phyloP scores from a whole-genome alignment of 169 alveolate species.

The Eimeria acervulina region DNA sequence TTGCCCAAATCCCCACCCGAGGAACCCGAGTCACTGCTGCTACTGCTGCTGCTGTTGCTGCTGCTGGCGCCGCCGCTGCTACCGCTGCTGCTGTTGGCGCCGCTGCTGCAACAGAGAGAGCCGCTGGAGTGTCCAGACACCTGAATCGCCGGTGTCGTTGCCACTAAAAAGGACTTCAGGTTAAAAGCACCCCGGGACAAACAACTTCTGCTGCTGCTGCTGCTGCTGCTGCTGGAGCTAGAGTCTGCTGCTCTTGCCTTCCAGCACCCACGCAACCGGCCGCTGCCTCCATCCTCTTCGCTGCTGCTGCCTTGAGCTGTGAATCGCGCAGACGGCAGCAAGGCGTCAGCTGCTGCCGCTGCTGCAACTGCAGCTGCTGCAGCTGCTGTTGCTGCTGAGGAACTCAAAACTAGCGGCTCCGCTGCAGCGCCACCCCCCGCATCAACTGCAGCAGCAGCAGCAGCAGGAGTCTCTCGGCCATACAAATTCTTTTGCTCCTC shows the following conservation, averaged over 20 bases:
- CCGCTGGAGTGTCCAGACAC: background rate
- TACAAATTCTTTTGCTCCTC: too few relatives aligned
- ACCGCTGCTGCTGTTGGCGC: background rate
- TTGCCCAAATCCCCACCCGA: too few relatives aligned
- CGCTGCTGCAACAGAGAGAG: background rate
- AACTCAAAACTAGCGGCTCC: background rate
- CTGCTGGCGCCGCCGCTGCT: background rate
- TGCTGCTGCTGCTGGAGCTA: too few relatives aligned
- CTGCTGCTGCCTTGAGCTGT: background rate
- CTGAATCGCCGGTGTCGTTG: constrained; percentile 26
- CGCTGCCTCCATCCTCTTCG: background rate
- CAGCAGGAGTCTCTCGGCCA: background rate
- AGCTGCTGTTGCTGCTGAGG: too few relatives aligned
- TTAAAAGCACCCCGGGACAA: constrained; percentile 22
- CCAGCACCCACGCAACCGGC: background rate
- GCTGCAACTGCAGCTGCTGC: background rate
- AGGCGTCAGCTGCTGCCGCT: constrained; percentile 19
- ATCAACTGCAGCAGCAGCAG: background rate
- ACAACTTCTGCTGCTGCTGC: too few relatives aligned
- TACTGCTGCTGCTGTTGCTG: background rate
- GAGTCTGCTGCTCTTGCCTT: too few relatives aligned
- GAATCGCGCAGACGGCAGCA: background rate
- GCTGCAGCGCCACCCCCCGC: background rate
- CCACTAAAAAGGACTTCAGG: constrained; percentile 19
- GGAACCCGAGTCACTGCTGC: background rate